Base-by-base conservation (phyloP, 2,329 filamentous ascomycete species). In the Monilinia fructigena region DNA sequence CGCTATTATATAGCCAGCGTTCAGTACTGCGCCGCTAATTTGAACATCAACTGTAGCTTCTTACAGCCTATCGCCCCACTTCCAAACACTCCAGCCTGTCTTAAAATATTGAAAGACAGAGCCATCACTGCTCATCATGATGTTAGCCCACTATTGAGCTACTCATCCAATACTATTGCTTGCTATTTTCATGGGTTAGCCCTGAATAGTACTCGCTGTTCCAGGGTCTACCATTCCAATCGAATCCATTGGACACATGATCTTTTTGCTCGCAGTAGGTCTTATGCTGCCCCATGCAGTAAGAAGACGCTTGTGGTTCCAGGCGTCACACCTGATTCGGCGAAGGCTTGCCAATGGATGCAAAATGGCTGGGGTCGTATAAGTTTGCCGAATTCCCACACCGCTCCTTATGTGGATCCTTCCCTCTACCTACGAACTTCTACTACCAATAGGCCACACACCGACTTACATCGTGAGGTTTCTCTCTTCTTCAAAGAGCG, bases 401-500 rank as follows among this genome's bases (percentile, higher is more conserved):
- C 72, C 73, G 72, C 73, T 72, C 70, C 70, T 72, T 72, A 69
- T 68, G 68, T 69, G 67, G 67, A 69, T 68, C 59, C 66, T 66
- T 55, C 66, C 68, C 66, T 65, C 68, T 38, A 68, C 53, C 45
- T 67, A 63, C 64, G 63, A 68, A 71, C 70, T 70, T 65, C 70
- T 69, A 47, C 70, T 65, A 67, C 65, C 69, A 64, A 64, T 68
- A 68, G 62, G 60, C 69, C 72, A 69, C 70, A 73, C 72, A 73
- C 74, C 72, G 73, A 72, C 72, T 71, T 70, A 67, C 72, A 74
- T 73, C 72, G 70, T 71, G 73, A 76, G 70, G 68, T 70, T 69
- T 70, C 63, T 65, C 66, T 70, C 69, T 70, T 70, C 68, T 70
- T 73, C 72, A 75, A 76, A 74, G 73, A 73, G 75, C 75, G 75